Evolutionary conservation across 2,329 filamentous ascomycete species (phyloP).

Genomic region (Diatrype stigma): DNA sequence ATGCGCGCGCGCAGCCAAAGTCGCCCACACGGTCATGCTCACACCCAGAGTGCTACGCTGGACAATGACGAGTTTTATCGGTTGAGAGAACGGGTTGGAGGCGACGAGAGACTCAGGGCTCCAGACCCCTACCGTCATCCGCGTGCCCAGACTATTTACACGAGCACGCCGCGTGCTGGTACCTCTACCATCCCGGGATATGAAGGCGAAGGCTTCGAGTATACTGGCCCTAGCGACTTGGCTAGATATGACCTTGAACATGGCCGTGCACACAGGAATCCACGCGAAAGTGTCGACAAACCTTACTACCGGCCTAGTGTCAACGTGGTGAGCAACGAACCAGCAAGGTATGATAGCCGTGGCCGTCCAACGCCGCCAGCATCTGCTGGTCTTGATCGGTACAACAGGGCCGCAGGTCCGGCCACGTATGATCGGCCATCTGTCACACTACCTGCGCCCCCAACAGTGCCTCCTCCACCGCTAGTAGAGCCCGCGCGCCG

Average conservation of each 20-base stretch:
- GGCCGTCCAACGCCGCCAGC: slow-evolving; percentile 59
- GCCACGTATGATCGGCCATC: slow-evolving; percentile 44
- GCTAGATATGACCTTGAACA: slow-evolving; percentile 59
- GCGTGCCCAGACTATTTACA: slow-evolving; percentile 43
- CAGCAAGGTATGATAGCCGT: slow-evolving; percentile 39
- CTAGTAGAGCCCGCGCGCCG: slow-evolving; percentile 30
- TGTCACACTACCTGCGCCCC: slow-evolving; percentile 42
- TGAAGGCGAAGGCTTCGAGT: slow-evolving; percentile 58
- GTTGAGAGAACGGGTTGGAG: slow-evolving; percentile 39
- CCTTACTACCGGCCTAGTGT: slow-evolving; percentile 53
- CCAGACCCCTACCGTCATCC: slow-evolving; percentile 44
- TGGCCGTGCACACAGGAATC: slow-evolving; percentile 35
- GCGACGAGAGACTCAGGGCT: slow-evolving; percentile 38
- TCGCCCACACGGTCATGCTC: slow-evolving; percentile 29
- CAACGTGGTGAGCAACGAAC: slow-evolving; percentile 44
- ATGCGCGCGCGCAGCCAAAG: slow-evolving; percentile 46
- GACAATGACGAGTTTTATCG: slow-evolving; percentile 50
- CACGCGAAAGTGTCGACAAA: slow-evolving; percentile 53
- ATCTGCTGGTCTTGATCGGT: slow-evolving; percentile 67
- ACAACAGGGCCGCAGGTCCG: slow-evolving; percentile 43
- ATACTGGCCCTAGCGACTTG: slow-evolving; percentile 59
- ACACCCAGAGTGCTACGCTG: slow-evolving; percentile 43
- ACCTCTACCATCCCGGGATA: slow-evolving; percentile 42
- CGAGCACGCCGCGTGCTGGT: slow-evolving; percentile 39
- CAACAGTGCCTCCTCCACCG: slow-evolving; percentile 36